Evolutionary conservation across 768 basidiomycete genomes (phyloP).

Genomic region (Amylocystis lapponica): DNA sequence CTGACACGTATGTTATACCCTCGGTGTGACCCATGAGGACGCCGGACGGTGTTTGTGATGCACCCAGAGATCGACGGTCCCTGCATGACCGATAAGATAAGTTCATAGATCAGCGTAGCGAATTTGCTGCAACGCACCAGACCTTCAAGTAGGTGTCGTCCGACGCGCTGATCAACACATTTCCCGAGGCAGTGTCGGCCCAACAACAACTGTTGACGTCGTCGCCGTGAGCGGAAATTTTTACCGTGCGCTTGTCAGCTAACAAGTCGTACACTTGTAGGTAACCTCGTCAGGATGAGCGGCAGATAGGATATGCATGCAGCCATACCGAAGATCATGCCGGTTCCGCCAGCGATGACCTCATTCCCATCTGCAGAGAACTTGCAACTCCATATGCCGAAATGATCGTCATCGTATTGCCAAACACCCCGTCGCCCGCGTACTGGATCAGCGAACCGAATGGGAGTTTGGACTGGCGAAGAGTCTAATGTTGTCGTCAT

Average conservation of each 20-base stretch:
- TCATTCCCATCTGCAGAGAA: conserved; percentile 97
- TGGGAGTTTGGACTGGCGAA: conserved; percentile 54
- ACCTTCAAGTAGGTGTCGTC: conserved; percentile 95
- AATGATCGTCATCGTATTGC: conserved; percentile 40
- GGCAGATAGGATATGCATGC: neutral
- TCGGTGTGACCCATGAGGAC: conserved; percentile 95
- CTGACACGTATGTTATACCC: conserved; percentile 89
- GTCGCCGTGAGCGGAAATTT: conserved; percentile 79
- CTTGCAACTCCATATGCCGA: conserved; percentile 88
- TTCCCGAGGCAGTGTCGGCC: conserved; percentile 90
- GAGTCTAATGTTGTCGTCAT: conserved; percentile 70
- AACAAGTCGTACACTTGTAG: conserved; percentile 86
- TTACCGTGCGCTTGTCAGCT: conserved; percentile 71
- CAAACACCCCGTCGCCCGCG: conserved; percentile 14
- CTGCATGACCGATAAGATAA: conserved; percentile 22
- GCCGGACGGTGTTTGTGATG: conserved; percentile 73
- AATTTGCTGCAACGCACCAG: conserved; percentile 50
- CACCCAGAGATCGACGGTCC: conserved; percentile 46
- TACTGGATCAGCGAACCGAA: conserved; percentile 35
- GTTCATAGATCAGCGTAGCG: neutral
- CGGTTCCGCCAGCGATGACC: conserved; percentile 87
- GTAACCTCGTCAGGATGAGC: neutral
- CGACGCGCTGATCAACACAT: conserved; percentile 91
- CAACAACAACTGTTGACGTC: conserved; percentile 97
- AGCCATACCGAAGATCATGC: conserved; percentile 66